phyloP scores from a whole-genome alignment of 164 flowering plant genomes.

The Santalum album region DNA sequence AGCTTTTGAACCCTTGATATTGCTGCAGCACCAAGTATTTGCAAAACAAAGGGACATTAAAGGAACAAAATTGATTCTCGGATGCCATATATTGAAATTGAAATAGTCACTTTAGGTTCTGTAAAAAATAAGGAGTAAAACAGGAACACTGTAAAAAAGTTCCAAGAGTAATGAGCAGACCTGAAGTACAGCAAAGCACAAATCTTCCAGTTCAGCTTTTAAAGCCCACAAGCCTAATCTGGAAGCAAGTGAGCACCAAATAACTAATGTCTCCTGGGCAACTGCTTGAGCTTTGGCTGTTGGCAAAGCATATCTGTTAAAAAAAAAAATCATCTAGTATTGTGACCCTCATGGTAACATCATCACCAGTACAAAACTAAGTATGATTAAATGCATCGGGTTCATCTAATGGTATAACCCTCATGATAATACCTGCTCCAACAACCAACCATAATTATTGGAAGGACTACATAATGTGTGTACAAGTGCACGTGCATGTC shows the following conservation, averaged over 20 bases:
- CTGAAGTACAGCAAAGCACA: conserved; percentile 96
- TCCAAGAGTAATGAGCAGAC: conserved; percentile 25
- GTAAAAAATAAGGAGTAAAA: too few relatives aligned
- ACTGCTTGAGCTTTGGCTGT: conserved; percentile 80
- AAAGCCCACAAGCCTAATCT: conserved; percentile 93
- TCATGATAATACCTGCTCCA: not conserved
- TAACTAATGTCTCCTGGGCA: conserved; percentile 80
- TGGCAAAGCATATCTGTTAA: conserved; percentile 70
- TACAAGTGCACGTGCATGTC: not conserved
- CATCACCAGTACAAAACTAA: not conserved
- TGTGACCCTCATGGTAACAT: not conserved
- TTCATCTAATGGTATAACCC: not conserved
- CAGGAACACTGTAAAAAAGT: conserved; percentile 1
- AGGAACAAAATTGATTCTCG: too few relatives aligned
- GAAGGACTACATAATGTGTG: too few relatives aligned
- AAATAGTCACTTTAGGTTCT: too few relatives aligned
- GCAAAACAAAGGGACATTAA: too few relatives aligned
- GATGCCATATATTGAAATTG: too few relatives aligned
- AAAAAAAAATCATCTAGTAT: conserved; percentile 2
- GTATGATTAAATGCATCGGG: not conserved
- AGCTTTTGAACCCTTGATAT: too few relatives aligned
- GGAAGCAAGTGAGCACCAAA: conserved; percentile 98
- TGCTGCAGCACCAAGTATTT: too few relatives aligned
- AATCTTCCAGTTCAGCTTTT: conserved; percentile 92
- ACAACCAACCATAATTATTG: too few relatives aligned